Percentiles rank a stretch among this genome's conserved stretches.
These are phyloP conservation scores for Termitomyces sp. DNA, from an alignment of 768 basidiomycete genomes.

Conservation along the genomic window DNA sequence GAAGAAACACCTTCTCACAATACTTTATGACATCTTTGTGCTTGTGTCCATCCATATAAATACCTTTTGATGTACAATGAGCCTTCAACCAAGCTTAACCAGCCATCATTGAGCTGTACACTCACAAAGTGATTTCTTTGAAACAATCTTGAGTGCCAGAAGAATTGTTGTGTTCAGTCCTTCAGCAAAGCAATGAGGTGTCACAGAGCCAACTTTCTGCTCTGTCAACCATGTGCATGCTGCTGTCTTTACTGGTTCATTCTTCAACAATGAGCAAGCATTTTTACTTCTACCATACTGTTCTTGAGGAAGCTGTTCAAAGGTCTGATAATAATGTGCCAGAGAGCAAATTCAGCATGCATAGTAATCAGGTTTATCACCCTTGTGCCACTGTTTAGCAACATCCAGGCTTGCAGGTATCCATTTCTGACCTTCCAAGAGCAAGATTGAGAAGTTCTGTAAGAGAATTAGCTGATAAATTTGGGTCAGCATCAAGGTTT, in stretches of 20 bases:
- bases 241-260: background rate
- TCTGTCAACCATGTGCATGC: too few species aligned
- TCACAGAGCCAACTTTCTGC: too few species aligned
- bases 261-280: background rate
- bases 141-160: too few species aligned
- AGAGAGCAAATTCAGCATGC: background rate
- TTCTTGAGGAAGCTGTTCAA: slow-evolving; percentile 1
- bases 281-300: background rate
- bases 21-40: slow-evolving; percentile 17
- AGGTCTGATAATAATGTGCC: background rate
- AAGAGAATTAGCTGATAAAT: background rate
- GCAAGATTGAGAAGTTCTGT: background rate
- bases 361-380: background rate
- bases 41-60: slow-evolving; percentile 17
- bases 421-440: background rate
- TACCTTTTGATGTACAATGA: slow-evolving; percentile 10
- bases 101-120: too few species aligned
- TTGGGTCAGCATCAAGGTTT: background rate
- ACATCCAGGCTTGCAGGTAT: background rate
- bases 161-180: too few species aligned
- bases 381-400: background rate
- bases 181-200: too few species aligned
- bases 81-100: too few species aligned
- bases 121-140: too few species aligned
- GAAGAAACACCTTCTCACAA: slow-evolving; percentile 6